These are phyloP conservation scores for Lipomyces kockii DNA, from an alignment of 805 yeast genomes.

Conservation along the genomic window DNA sequence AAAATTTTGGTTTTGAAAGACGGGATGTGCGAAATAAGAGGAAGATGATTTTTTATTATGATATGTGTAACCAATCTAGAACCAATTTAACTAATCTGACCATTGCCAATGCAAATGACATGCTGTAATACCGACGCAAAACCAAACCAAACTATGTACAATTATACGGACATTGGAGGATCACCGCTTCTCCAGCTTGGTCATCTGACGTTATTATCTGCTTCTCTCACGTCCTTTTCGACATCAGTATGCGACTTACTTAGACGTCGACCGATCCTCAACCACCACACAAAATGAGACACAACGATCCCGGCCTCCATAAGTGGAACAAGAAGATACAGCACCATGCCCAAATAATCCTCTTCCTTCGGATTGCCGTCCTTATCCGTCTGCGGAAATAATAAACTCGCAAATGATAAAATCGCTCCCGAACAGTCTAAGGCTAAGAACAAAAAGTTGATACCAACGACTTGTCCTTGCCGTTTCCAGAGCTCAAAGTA, in stretches of 20 bases:
- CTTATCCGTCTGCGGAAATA: constrained; percentile 47
- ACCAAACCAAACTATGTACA: background rate
- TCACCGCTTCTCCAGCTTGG: background rate
- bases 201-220: background rate
- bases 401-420: constrained; percentile 69
- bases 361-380: constrained; percentile 41
- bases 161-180: background rate
- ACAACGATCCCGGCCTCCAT: constrained; percentile 77
- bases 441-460: constrained; percentile 76
- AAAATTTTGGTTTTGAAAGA: background rate
- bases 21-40: too few species aligned
- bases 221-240: background rate
- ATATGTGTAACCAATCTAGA: background rate
- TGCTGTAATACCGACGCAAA: background rate
- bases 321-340: constrained; percentile 73
- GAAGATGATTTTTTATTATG: background rate
- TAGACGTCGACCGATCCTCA: constrained; percentile 22
- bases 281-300: constrained; percentile 53
- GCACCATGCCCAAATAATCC: constrained; percentile 78
- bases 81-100: background rate
- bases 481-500: constrained; percentile 82
- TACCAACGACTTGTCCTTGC: constrained; percentile 83
- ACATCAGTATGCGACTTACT: background rate
- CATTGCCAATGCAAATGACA: background rate
- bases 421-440: constrained; percentile 85